Base-by-base conservation (phyloP, 352 stramenopile genomes). In the Globisporangium takayamanum region DNA sequence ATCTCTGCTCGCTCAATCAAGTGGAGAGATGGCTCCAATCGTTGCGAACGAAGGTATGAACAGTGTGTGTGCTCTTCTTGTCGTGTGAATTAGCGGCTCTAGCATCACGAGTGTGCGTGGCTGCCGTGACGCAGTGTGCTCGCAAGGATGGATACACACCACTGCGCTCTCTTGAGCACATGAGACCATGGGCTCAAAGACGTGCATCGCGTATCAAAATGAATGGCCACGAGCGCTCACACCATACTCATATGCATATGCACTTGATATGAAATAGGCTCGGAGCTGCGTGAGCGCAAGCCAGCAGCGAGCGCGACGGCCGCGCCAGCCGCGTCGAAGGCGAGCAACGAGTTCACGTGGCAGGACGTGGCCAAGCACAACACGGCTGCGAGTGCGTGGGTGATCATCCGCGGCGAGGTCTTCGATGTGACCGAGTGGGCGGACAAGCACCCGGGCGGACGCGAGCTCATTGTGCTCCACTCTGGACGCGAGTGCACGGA, bases 291-390 rank as follows among this genome's bases (percentile, higher is more conserved):
- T 53, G 75, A 85, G 66, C 83, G 83, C 67, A 87, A 89, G 59
- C 33, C 33, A 12, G 26, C 50, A 25, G 64, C 71, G 11, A 30
- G 57, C 18, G 60, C 25, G 50, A 2, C 53, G 16, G 49, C 28
- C 8, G 42, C 26, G 26, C 55, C 50, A 2, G 48, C 56, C 4
- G 47, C 71, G 22, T 42, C 39, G 39, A 69, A 65, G 50, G 67
- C 57, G 52, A 55, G 63, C 33, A 56, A 50, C 62, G 74, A 77
- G 55, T 97, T 89, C 73, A 98, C 93, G 59, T 98, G 91, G 92
- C 76, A 92, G 58, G 92, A 99, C 51, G 92, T 99, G 50, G 89
- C 96, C 58, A 84, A 96, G 78, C 96, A 99, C 71, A 92, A 96
- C 73, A 97, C 92, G 53, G 87, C 89, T 28, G 72, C 91, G 28